phyloP scores from a whole-genome alignment of 805 yeast species.

The Starmera pachycereana region DNA sequence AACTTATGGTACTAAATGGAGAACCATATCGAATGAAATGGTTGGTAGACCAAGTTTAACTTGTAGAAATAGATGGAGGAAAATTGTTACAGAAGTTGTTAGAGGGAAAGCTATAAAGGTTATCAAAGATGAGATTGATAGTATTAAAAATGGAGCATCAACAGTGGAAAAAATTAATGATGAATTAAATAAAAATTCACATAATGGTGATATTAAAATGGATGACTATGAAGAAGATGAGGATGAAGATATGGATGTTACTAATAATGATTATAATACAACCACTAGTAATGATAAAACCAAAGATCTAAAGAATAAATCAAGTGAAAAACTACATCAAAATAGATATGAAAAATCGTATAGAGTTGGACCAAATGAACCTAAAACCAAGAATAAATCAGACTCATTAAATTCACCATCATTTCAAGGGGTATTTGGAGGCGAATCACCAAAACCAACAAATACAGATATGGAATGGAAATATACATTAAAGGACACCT shows the following conservation, averaged over 20 bases:
- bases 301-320: no score
- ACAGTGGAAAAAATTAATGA: conserved; percentile 16
- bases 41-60: conserved; percentile 79
- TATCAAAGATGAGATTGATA: conserved; percentile 51
- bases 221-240: no score
- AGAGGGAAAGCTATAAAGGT: conserved; percentile 49
- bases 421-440: not conserved
- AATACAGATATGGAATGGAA: conserved; percentile 47
- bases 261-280: no score
- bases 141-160: conserved; percentile 29
- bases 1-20: conserved; percentile 79
- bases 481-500: conserved; percentile 38
- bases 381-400: no score
- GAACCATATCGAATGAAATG: conserved; percentile 62
- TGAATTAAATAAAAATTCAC: conserved; percentile 6
- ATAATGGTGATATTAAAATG: no score
- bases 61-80: conserved; percentile 90
- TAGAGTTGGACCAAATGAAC: not conserved
- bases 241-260: no score
- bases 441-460: conserved; percentile 16
- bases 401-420: not conserved
- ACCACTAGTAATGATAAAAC: no score
- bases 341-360: not conserved
- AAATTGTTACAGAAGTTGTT: conserved; percentile 66
- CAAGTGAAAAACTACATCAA: not conserved